These are phyloP conservation scores for Peniophora sp. DNA, from an alignment of 1,284 basidiomycete genomes.

Conservation along the genomic window DNA sequence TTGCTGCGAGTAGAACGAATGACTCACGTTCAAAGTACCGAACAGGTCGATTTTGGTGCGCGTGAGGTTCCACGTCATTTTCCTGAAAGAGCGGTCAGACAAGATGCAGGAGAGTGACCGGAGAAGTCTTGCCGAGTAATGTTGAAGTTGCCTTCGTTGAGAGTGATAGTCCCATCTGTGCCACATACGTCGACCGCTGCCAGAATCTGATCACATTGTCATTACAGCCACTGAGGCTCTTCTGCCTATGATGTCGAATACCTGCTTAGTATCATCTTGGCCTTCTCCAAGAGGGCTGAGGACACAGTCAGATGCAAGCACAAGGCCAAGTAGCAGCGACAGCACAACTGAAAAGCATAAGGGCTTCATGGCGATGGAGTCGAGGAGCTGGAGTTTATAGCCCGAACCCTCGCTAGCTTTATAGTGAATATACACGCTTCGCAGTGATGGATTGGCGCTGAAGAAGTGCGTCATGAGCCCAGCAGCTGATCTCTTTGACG, in stretches of 20 bases:
- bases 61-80: constrained; percentile 54
- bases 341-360: too few relatives aligned
- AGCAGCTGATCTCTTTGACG: too few relatives aligned
- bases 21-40: constrained; percentile 43
- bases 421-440: too few relatives aligned
- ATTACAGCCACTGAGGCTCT: neutral
- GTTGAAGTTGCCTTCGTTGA: constrained; percentile 38
- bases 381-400: too few relatives aligned
- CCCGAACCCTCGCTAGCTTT: too few relatives aligned
- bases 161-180: constrained; percentile 37
- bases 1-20: too few relatives aligned
- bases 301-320: constrained; percentile 17
- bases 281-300: constrained; percentile 31
- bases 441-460: too few relatives aligned
- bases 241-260: constrained; percentile 8
- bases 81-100: constrained; percentile 23
- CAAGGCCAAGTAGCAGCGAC: too few relatives aligned
- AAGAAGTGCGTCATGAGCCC: too few relatives aligned
- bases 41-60: constrained; percentile 43
- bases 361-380: too few relatives aligned
- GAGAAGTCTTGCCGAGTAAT: constrained; percentile 43
- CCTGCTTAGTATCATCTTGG: constrained; percentile 34
- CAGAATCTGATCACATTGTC: constrained; percentile 27
- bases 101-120: constrained; percentile 3
- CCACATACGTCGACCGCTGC: constrained; percentile 48